phyloP scores from a whole-genome alignment of 257 asterid genomes.

The Plectranthus barbatus region DNA sequence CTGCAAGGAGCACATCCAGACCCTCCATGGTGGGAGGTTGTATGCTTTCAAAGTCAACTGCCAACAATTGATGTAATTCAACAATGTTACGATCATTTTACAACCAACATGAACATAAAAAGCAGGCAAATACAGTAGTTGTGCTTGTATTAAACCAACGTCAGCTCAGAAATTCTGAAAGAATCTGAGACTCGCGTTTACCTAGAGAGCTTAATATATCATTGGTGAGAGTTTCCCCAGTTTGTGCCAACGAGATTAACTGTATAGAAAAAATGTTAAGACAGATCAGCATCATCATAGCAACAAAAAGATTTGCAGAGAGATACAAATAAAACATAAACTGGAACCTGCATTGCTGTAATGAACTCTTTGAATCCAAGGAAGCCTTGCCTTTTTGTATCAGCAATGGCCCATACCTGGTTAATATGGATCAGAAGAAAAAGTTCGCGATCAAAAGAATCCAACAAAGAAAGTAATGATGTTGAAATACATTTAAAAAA shows the following conservation, averaged over 20 bases:
- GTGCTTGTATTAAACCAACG: background rate
- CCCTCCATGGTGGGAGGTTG: slow-evolving; percentile 83
- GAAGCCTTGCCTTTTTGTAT: slow-evolving; percentile 88
- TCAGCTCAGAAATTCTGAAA: background rate
- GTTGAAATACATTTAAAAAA: background rate
- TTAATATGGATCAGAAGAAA: background rate
- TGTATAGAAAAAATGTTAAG: slow-evolving; percentile 20
- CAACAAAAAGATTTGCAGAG: background rate
- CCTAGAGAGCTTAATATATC: slow-evolving; percentile 58
- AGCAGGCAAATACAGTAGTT: background rate
- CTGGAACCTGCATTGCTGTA: slow-evolving; percentile 84
- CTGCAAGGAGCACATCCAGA: slow-evolving; percentile 64
- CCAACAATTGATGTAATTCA: slow-evolving; percentile 20
- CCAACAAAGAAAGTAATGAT: background rate
- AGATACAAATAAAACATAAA: slow-evolving; percentile 1
- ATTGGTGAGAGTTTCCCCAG: slow-evolving; percentile 53
- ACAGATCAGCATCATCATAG: slow-evolving; percentile 22
- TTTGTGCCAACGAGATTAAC: slow-evolving; percentile 83
- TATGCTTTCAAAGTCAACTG: slow-evolving; percentile 79
- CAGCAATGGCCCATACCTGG: slow-evolving; percentile 97
- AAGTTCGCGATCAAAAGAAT: slow-evolving; percentile 1
- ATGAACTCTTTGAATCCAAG: slow-evolving; percentile 85
- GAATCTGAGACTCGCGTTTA: slow-evolving; percentile 14
- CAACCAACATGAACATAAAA: background rate
- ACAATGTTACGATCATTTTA: slow-evolving; percentile 10